Evolutionary conservation across 2,329 filamentous ascomycete species (phyloP).

Genomic region (Diaporthe destruens): DNA sequence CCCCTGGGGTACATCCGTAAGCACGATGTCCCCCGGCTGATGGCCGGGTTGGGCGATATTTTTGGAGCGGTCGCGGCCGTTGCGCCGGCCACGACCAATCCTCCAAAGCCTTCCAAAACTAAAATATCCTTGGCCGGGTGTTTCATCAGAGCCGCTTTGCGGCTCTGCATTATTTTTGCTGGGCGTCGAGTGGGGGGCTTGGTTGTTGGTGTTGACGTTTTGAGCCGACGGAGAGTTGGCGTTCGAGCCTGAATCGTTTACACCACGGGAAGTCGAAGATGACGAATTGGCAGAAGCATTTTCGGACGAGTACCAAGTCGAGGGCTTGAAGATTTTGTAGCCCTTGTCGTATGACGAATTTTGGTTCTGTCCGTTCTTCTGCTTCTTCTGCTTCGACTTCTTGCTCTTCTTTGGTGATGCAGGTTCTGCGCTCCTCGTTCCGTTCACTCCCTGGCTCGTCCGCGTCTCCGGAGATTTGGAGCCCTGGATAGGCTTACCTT

Average conservation of each 20-base stretch:
- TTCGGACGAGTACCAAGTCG: constrained; percentile 24
- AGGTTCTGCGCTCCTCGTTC: constrained; percentile 25
- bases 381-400: constrained; percentile 27
- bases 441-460: constrained; percentile 27
- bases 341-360: constrained; percentile 28
- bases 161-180: constrained; percentile 26
- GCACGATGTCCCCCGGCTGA: constrained; percentile 30
- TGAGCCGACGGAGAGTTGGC: constrained; percentile 18
- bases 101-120: constrained; percentile 32
- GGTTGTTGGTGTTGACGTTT: constrained; percentile 30
- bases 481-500: constrained; percentile 27
- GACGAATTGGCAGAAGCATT: constrained; percentile 12
- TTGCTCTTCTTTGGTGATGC: constrained; percentile 34
- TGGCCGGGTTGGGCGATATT: constrained; percentile 32
- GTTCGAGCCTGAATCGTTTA: constrained; percentile 22
- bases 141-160: neutral
- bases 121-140: neutral
- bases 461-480: constrained; percentile 33
- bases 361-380: constrained; percentile 33
- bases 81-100: constrained; percentile 15
- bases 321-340: constrained; percentile 37
- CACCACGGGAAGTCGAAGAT: constrained; percentile 23
- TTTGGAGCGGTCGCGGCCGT: constrained; percentile 31
- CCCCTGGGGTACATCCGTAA: constrained; percentile 25
- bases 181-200: constrained; percentile 32